phyloP scores from a whole-genome alignment of 1,139 yeast genomes.

The Spathaspora jeffriesii region DNA sequence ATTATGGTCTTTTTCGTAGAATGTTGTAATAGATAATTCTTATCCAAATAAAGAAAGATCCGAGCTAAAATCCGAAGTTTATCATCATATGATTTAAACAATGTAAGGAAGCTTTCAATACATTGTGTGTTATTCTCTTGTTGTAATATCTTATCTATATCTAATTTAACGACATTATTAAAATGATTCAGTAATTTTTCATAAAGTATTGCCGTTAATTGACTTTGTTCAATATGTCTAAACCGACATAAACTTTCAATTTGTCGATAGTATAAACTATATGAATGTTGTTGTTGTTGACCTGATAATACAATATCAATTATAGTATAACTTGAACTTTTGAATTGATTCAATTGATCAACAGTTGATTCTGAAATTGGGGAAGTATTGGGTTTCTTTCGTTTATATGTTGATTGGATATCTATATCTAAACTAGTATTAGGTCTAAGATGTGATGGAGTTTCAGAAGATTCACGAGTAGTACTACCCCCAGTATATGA shows the following conservation, averaged over 20 bases:
- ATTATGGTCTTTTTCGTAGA: slow-evolving; percentile 26
- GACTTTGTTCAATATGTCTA: slow-evolving; percentile 33
- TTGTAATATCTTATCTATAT: slow-evolving; percentile 1
- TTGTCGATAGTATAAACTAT: slow-evolving; percentile 25
- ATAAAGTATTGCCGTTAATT: slow-evolving; percentile 22
- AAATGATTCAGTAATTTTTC: slow-evolving; percentile 18
- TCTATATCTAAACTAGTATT: background rate
- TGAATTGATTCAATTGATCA: slow-evolving; percentile 9
- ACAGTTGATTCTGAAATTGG: background rate
- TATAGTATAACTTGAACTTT: slow-evolving; percentile 13
- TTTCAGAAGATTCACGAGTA: background rate
- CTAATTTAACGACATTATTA: background rate
- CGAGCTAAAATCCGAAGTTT: slow-evolving; percentile 25
- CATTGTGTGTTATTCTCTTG: background rate
- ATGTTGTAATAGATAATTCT: slow-evolving; percentile 34
- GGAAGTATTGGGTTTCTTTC: slow-evolving; percentile 7
- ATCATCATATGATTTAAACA: slow-evolving; percentile 25
- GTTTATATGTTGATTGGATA: slow-evolving; percentile 4
- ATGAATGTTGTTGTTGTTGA: slow-evolving; percentile 20
- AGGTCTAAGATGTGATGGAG: background rate
- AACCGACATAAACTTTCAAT: slow-evolving; percentile 36
- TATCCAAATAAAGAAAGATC: slow-evolving; percentile 36
- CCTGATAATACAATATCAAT: slow-evolving; percentile 23
- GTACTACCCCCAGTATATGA: background rate
- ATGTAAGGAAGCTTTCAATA: slow-evolving; percentile 15